Evolutionary conservation across 208 protist species (phyloP), one percentile per base, ranked within the genome.

Genomic region (Acanthamoeba triangularis): DNA sequence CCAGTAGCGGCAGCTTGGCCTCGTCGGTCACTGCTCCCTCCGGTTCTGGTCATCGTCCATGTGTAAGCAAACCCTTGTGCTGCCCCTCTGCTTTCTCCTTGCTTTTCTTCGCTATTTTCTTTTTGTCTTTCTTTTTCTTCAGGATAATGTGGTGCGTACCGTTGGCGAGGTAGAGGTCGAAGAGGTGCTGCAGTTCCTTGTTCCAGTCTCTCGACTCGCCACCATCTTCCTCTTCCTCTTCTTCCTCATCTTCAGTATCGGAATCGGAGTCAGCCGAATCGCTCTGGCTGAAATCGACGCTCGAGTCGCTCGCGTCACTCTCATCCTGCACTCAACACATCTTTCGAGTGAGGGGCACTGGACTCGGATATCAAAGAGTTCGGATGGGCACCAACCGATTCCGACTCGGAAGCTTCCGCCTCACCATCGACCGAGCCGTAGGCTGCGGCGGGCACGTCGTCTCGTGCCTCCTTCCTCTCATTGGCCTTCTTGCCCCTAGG

Each of bases 161-260:
- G 23, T 11, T 72, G 63, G 63, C 6, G n/a, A 72, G 63, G 63
- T 72, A 72, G 63, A 72, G 74, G 41, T 82, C 74, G 74, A 82
- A 25, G 20, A 82, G 74, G 37, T 82, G 37, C 74, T 82, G 74
- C 35, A 82, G 74, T 10, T 82, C 74, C 41, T 82, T 82, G 41
- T 82, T 82, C 74, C 74, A 82, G 74, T 47, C 74, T 14, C 74
- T 13, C 23, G 74, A 41, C 8, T 82, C 65, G 20, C 30, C 37
- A 1, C 52, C 74, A 10, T 52, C 41, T 10, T 41, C 74, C 7
- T 80, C 41, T 5, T 23, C 41, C 63, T 72, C n/a, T 7, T 54
- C 13, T 54, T 30, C 30, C 30, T 78, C 69, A 18, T 78, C 69
- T 16, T 78, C 69, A 1, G 74, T n/a, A 18, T 82, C 16, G 3